phyloP scores from a whole-genome alignment of 2,329 filamentous ascomycete species.

The Exophiala lecanii-corni region DNA sequence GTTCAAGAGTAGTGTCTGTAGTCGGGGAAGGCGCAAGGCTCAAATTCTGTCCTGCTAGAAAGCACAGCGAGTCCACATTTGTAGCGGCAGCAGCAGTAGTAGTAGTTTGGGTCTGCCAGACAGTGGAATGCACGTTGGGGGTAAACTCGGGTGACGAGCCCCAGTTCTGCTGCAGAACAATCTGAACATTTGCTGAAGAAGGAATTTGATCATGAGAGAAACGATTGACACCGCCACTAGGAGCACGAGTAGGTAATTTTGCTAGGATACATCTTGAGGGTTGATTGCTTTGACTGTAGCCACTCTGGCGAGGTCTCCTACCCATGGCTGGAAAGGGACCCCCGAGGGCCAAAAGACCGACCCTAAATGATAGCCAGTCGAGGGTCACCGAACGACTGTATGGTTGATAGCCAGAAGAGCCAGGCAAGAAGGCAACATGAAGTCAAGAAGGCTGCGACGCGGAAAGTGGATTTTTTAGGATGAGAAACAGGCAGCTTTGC shows the following conservation, averaged over 20 bases:
- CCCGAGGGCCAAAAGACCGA: no score
- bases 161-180: not conserved
- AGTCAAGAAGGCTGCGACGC: not conserved
- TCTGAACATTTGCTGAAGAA: not conserved
- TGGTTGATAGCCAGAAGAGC: not conserved
- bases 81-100: not conserved
- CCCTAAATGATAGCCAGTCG: not conserved
- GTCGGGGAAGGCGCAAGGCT: not conserved
- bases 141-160: not conserved
- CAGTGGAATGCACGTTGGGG: not conserved
- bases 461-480: not conserved
- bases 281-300: slow-evolving; percentile 1
- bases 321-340: not conserved
- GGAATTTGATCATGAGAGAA: not conserved
- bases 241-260: not conserved
- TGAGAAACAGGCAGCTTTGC: not conserved
- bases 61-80: not conserved
- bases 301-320: not conserved
- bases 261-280: not conserved
- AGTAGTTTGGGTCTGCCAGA: not conserved
- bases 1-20: not conserved
- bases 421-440: not conserved
- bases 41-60: not conserved
- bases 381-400: not conserved
- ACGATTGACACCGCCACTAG: not conserved